These are phyloP conservation scores for Ophiognomonia clavigignenti-juglandacearum DNA, from an alignment of 2,329 filamentous ascomycete genomes.

Conservation along the genomic window DNA sequence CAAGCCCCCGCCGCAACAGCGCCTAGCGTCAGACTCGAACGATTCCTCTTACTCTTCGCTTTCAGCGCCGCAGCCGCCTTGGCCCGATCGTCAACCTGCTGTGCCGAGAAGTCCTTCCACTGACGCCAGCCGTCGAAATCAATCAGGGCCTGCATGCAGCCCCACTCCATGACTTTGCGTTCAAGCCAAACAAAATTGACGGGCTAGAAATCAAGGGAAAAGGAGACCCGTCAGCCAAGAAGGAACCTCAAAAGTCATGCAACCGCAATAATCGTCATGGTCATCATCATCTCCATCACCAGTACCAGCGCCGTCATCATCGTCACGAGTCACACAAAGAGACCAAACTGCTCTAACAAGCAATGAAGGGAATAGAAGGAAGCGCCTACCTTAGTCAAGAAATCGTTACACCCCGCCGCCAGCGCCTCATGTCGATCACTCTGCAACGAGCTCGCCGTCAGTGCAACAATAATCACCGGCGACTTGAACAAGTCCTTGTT, in stretches of 20 bases:
- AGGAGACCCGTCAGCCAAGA: constrained; percentile 7
- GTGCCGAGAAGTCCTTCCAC: constrained; percentile 79
- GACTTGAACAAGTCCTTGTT: constrained; percentile 80
- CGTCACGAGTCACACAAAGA: too few relatives aligned
- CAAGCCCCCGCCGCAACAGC: constrained; percentile 12
- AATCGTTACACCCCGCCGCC: constrained; percentile 95
- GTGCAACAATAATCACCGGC: constrained; percentile 93
- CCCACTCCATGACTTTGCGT: constrained; percentile 98
- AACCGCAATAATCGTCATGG: constrained; percentile 12
- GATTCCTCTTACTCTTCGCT: constrained; percentile 16
- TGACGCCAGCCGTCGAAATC: constrained; percentile 97
- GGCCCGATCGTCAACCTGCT: constrained; percentile 22
- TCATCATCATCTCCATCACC: not conserved
- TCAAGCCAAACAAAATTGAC: constrained; percentile 98
- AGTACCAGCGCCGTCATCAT: not conserved
- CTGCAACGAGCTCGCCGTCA: constrained; percentile 91
- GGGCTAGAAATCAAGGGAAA: too few relatives aligned
- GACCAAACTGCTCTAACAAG: not conserved
- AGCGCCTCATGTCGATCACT: constrained; percentile 93
- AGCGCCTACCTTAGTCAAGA: constrained; percentile 79
- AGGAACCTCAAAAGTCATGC: too few relatives aligned
- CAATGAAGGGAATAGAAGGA: not conserved
- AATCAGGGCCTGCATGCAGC: constrained; percentile 98
- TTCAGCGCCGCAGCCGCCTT: constrained; percentile 6
- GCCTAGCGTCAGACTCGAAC: constrained; percentile 9